A percentile compares a stretch with the other conserved stretches of the same genome.
Evolutionary conservation across 306 rosid species (phyloP).

Genomic region (Cicer chorassanicum): DNA sequence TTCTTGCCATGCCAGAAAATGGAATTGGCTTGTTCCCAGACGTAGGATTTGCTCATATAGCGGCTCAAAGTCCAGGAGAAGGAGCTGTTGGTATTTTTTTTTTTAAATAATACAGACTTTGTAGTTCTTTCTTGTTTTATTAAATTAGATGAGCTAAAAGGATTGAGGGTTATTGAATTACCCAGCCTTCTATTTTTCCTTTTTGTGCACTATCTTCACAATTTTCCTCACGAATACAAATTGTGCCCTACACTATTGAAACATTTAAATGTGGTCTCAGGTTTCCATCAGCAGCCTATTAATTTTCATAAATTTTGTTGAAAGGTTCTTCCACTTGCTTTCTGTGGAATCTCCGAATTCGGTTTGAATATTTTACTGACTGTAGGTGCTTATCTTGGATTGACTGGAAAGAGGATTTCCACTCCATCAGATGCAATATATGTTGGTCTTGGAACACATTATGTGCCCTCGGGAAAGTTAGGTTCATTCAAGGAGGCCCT

Average conservation of each 20-base stretch:
- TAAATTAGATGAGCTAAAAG: conserved; percentile 23
- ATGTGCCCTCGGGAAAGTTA: conserved; percentile 84
- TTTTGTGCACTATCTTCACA: conserved; percentile 22
- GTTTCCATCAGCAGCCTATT: conserved; percentile 10
- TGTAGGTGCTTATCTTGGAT: conserved; percentile 92
- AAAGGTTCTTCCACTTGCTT: conserved; percentile 33
- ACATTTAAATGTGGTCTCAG: conserved; percentile 11
- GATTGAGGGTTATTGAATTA: conserved; percentile 36
- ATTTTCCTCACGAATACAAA: conserved; percentile 15
- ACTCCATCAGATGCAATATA: conserved; percentile 89
- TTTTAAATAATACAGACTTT: conserved; percentile 25
- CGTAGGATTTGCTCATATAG: conserved; percentile 91
- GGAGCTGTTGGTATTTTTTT: conserved; percentile 83
- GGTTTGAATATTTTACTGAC: conserved; percentile 33
- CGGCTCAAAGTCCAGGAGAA: conserved; percentile 94
- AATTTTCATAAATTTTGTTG: conserved; percentile 15
- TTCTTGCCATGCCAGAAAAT: conserved; percentile 99
- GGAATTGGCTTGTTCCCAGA: conserved; percentile 98
- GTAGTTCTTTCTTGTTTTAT: conserved; percentile 28
- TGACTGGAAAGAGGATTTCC: conserved; percentile 90
- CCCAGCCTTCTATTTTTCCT: not conserved
- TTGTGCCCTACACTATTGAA: conserved; percentile 23
- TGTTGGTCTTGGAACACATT: conserved; percentile 92
- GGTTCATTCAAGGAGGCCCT: conserved; percentile 84
- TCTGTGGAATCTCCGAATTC: conserved; percentile 28